A percentile compares a stretch with the other conserved stretches of the same genome.
Evolutionary conservation across 2,329 filamentous ascomycete genomes (phyloP).

Genomic region (Berkeleyomyces basicola): DNA sequence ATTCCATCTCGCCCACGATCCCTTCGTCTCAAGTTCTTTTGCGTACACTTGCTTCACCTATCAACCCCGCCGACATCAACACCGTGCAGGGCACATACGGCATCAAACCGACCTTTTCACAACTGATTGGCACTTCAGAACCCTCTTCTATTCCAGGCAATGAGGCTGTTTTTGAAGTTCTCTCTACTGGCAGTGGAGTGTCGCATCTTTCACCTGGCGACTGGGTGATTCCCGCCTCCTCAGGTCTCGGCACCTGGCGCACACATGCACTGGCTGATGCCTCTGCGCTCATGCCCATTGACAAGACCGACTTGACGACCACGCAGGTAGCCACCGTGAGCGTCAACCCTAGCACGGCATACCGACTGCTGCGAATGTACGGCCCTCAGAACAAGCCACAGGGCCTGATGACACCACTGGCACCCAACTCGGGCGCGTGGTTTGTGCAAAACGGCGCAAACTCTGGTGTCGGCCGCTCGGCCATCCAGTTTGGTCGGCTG

Average conservation of each 20-base stretch:
- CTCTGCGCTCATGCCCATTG: slow-evolving; percentile 47
- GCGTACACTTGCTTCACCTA: slow-evolving; percentile 74
- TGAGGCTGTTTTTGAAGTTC: slow-evolving; percentile 86
- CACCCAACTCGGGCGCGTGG: slow-evolving; percentile 53
- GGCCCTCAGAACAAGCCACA: slow-evolving; percentile 27
- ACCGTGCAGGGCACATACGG: slow-evolving; percentile 96
- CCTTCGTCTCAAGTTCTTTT: slow-evolving; percentile 52
- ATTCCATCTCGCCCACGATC: slow-evolving; percentile 62
- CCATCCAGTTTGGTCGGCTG: slow-evolving; percentile 68
- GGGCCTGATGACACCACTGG: slow-evolving; percentile 27
- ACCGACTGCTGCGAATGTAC: slow-evolving; percentile 80
- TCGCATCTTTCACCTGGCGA: slow-evolving; percentile 52
- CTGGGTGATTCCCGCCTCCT: slow-evolving; percentile 78
- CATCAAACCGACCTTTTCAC: slow-evolving; percentile 61
- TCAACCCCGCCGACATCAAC: slow-evolving; percentile 97
- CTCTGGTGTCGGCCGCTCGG: slow-evolving; percentile 76
- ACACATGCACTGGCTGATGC: slow-evolving; percentile 62
- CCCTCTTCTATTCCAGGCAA: slow-evolving; percentile 73
- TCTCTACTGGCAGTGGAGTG: slow-evolving; percentile 45
- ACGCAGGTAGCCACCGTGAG: slow-evolving; percentile 74
- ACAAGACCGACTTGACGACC: slow-evolving; percentile 52
- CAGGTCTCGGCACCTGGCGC: slow-evolving; percentile 84
- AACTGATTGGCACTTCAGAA: slow-evolving; percentile 55
- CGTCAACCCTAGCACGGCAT: slow-evolving; percentile 89
- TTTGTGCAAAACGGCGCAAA: slow-evolving; percentile 97